Base-by-base conservation (phyloP, 176 grass and related monocot genomes). In the Chloris gayana region DNA sequence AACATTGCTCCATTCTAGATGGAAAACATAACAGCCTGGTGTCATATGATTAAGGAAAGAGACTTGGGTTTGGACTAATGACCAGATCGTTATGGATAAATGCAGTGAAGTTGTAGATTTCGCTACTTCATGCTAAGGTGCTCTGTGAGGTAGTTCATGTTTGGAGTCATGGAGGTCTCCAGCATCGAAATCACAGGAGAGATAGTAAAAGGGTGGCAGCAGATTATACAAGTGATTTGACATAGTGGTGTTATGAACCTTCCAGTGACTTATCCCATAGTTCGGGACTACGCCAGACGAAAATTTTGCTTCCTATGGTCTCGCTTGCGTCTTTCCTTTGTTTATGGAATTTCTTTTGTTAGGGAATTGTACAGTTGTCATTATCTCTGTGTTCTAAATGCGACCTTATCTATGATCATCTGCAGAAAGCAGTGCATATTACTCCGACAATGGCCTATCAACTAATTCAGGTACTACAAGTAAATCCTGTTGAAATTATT, bases 361-460 rank as follows among this genome's bases (percentile, higher is more conserved):
- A 70, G 15, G 9, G n/a, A 12, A 25, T 2, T 9, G 25, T 65
- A 30, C 29, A 78, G 7, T 15, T 65, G 53, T 73, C 17, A 41
- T 42, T 57, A 26, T 30, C 41, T 51, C 12, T 75, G 2, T 77
- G 73, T 80, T 29, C 4, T 21, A 50, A 50, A 81, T 39, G 73
- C 25, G 59, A 73, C 14, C 26, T 67, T 66, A 85, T 80, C 66
- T 64, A n/a, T 51, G 19, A 75, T 34, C 51, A 72, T 79, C 64
- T 97, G 83, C 63, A 97, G 93, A 97, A 91, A 97, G 91, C 93
- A 24, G 73, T 97, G 58, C 72, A 74, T 34, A 77, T 97, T 87
- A 91, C 93, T 74, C 93, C 93, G 68, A 83, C 42, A 17, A 97
- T 97, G 93, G 93, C 93, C 82, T 84, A 93, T 85, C 83, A 83